Conservation (phyloP, 805 yeast genomes). For the Saturnispora ahearnii region DNA sequence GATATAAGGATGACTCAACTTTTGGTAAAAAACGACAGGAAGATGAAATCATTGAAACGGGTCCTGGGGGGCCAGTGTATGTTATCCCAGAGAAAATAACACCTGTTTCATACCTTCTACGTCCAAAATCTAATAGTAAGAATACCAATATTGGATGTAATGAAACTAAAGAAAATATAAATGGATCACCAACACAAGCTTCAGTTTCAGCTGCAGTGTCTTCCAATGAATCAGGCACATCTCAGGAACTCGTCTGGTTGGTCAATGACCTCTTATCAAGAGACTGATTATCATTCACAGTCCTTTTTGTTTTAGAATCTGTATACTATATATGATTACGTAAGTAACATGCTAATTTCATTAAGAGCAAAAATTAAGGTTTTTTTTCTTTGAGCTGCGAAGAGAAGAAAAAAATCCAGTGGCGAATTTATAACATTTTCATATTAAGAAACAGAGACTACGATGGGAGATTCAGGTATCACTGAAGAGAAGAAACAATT, state of each 20-base stretch:
- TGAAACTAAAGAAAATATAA: neutral
- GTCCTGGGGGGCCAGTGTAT: constrained; percentile 1
- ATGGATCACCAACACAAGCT: neutral
- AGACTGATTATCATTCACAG: constrained; percentile 2
- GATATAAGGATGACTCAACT: neutral
- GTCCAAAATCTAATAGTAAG: constrained; percentile 6
- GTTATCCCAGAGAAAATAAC: constrained; percentile 18
- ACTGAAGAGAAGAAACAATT: neutral
- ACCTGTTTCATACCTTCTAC: constrained; percentile 23
- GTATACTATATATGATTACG: neutral
- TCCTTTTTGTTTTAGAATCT: neutral
- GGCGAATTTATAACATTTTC: constrained; percentile 15
- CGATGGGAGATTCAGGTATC: neutral
- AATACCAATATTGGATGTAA: neutral
- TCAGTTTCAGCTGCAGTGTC: neutral
- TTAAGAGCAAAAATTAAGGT: neutral
- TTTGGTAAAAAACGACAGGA: neutral
- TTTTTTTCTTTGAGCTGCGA: neutral
- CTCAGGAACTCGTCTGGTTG: constrained; percentile 64
- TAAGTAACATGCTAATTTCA: neutral
- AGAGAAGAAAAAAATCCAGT: neutral
- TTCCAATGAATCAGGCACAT: constrained; percentile 30
- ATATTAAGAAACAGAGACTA: constrained; percentile 8
- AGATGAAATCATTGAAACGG: neutral
- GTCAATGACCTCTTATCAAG: constrained; percentile 49